Base-by-base conservation (phyloP, 164 flowering plant genomes). In the Malania oleifera region DNA sequence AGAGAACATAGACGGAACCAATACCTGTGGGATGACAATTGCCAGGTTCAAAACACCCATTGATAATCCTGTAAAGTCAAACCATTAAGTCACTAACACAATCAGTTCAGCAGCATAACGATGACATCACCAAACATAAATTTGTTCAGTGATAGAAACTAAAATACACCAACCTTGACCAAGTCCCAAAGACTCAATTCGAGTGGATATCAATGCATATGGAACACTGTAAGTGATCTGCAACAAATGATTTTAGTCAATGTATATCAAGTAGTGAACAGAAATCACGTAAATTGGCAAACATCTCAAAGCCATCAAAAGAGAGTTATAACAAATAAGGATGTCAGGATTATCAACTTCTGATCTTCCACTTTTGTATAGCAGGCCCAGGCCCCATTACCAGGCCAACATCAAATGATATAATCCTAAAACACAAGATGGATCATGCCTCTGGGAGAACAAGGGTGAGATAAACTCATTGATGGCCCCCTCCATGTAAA, bases 201-300 rank as follows among this genome's bases (percentile, higher is more conserved):
- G 82, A 40, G 85, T 54, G 40, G 99, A 77, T 53, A 89, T 62
- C 77, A 95, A 69, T 31, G 99, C 97, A 84, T 89, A 95, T 15
- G 97, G 97, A 71, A 95, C 84, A 65, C 96, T 91, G 46, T 91
- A 95, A 31, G 99, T 89, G 54, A 95, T 73, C 99, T 95, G 91
- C 78, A 81, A 62, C 23, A 22, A 59, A 38, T 35, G 14, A 22
- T 22, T 2, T 54, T 56, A 24, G 28, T 45, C 11, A 28, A 63
- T 19, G 56, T 28, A 51, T 48, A 46, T 39, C 46, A 61, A 29
- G 20, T 45, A 48, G 31, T 20, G 63, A 53, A 57, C 25, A 17
- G 31, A 26, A 22, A 22, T 35, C 25, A 19, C 8, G 19, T 18
- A 56, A n/a, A n/a, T n/a, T n/a, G n/a, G n/a, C n/a, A n/a, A n/a